Conservation (phyloP, 495 filamentous ascomycete genomes). For the Rhypophila decipiens region DNA sequence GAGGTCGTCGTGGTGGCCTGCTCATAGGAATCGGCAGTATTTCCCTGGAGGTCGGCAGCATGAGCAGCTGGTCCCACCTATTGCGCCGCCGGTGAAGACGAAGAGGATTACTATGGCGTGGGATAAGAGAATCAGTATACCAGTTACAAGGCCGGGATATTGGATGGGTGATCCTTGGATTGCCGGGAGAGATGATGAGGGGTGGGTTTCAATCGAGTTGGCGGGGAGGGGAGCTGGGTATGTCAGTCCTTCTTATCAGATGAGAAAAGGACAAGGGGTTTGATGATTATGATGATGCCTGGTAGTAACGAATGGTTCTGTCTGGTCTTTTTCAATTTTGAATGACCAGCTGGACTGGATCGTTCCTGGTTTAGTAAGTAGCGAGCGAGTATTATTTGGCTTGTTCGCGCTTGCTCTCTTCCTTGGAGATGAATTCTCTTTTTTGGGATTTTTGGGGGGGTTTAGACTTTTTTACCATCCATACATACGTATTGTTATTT, state of each 20-base stretch:
- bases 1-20: too few relatives aligned
- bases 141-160: neutral
- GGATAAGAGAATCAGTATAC: constrained; percentile 1
- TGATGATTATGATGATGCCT: neutral
- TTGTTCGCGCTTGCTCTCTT: neutral
- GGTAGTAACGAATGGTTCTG: neutral
- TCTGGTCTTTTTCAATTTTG: constrained; percentile 3
- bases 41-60: too few relatives aligned
- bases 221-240: neutral
- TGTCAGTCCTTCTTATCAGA: neutral
- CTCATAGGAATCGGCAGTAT: too few relatives aligned
- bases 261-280: neutral
- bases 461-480: too few relatives aligned
- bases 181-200: neutral
- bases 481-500: too few relatives aligned
- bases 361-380: neutral
- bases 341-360: constrained; percentile 7
- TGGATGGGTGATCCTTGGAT: constrained; percentile 2
- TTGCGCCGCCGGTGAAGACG: constrained; percentile 2
- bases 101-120: constrained; percentile 8
- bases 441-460: too few relatives aligned
- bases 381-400: neutral
- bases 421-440: too few relatives aligned
- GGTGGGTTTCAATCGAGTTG: constrained; percentile 6
- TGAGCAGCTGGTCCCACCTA: too few relatives aligned